A percentile compares a stretch with the other conserved stretches of the same genome.
These are phyloP conservation scores for Leccinum olivaceopallidum DNA, from an alignment of 768 basidiomycete species.

Conservation along the genomic window DNA sequence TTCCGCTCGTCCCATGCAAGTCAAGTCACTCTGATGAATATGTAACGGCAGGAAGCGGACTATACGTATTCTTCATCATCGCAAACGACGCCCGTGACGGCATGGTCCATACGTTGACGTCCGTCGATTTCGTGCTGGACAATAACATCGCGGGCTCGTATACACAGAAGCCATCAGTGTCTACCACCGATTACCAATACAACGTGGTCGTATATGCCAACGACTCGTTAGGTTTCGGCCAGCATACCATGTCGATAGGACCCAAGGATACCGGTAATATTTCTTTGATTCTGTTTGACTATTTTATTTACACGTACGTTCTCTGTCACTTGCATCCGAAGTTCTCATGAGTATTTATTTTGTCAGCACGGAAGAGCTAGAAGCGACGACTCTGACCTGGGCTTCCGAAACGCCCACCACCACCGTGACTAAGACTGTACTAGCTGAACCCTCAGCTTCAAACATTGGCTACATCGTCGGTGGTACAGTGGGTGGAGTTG, in stretches of 20 bases:
- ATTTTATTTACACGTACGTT: conserved; percentile 23
- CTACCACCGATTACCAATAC: conserved; percentile 12
- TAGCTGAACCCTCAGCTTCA: no score
- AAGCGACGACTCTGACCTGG: neutral
- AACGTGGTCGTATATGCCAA: conserved; percentile 19
- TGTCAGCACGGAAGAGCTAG: neutral
- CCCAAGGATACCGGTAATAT: neutral
- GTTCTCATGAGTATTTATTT: conserved; percentile 1
- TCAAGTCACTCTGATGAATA: neutral
- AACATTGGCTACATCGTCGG: neutral
- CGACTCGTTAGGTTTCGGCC: conserved; percentile 7
- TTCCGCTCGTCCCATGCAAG: neutral
- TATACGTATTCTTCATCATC: conserved; percentile 23
- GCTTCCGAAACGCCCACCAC: neutral
- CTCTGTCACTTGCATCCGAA: neutral
- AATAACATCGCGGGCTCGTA: neutral
- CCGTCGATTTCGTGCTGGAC: conserved; percentile 13
- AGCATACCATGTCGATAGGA: conserved; percentile 11
- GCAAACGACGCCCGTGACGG: neutral
- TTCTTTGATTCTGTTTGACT: conserved; percentile 20
- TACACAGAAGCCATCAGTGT: neutral
- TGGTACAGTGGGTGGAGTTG: neutral
- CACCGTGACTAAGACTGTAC: neutral
- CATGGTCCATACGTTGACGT: neutral
- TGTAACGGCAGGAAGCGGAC: conserved; percentile 8